phyloP scores from a whole-genome alignment of 768 basidiomycete species.

The Hygrophorus russula region DNA sequence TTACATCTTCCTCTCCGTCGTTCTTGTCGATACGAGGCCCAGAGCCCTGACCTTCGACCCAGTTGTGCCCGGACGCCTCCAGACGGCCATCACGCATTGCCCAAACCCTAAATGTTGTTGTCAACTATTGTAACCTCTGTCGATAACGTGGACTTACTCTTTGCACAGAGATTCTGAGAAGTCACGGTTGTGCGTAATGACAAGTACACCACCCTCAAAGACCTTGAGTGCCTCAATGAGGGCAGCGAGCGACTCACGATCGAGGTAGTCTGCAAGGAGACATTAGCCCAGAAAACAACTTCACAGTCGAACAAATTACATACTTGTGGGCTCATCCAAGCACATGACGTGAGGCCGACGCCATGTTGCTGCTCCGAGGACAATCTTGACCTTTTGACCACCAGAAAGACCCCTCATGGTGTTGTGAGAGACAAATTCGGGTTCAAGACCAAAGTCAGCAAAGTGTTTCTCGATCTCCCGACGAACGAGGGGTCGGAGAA shows the following conservation, averaged over 20 bases:
- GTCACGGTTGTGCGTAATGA: constrained; percentile 97
- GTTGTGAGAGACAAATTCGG: constrained; percentile 99
- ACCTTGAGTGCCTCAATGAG: constrained; percentile 96
- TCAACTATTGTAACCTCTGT: not conserved
- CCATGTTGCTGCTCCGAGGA: constrained; percentile 97
- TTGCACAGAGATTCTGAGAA: constrained; percentile 98
- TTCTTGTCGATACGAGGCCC: constrained; percentile 93
- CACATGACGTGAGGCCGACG: constrained; percentile 97
- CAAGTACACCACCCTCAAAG: constrained; percentile 96
- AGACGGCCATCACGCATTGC: constrained; percentile 96
- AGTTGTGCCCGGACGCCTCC: constrained; percentile 97
- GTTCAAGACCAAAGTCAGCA: constrained; percentile 96
- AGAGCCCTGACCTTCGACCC: constrained; percentile 98
- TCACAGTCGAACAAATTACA: constrained; percentile 13
- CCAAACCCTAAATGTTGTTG: constrained; percentile 62
- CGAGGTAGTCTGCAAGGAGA: constrained; percentile 72
- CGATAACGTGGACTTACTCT: constrained; percentile 34
- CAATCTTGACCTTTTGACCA: constrained; percentile 99
- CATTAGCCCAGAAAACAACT: constrained; percentile 5
- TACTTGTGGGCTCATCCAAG: constrained; percentile 92
- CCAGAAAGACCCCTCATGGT: constrained; percentile 98
- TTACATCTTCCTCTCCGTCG: constrained; percentile 81
- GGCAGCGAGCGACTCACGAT: constrained; percentile 98
- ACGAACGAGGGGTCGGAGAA: constrained; percentile 93
- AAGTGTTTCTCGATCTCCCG: constrained; percentile 99